Conservation (phyloP, 208 protist species). For the Crithidia brevicula region DNA sequence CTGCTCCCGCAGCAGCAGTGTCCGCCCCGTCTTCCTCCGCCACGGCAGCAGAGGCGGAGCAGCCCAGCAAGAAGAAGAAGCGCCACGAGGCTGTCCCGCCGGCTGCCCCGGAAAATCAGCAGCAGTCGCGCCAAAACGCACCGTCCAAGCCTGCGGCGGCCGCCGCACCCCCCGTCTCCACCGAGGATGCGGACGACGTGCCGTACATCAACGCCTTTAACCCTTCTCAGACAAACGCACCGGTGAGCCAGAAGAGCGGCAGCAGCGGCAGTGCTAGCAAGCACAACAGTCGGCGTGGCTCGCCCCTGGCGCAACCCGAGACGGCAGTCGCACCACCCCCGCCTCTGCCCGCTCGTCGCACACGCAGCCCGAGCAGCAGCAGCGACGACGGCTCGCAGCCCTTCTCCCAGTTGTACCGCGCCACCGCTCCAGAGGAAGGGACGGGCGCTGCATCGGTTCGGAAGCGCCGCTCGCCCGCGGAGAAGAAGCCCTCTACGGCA, state of each 20-base stretch:
- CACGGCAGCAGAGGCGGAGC: background rate
- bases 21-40: background rate
- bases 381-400: constrained; percentile 13
- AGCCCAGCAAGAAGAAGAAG: constrained; percentile 28
- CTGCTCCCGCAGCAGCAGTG: background rate
- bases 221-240: background rate
- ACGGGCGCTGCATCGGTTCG: constrained; percentile 3
- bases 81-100: constrained; percentile 24
- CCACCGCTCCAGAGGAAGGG: background rate
- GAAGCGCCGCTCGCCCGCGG: constrained; percentile 20
- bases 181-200: constrained; percentile 10
- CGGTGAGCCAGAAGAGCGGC: constrained; percentile 14
- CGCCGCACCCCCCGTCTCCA: background rate
- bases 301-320: constrained; percentile 2
- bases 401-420: constrained; percentile 21
- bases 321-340: background rate
- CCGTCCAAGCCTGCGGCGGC: background rate
- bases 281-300: constrained; percentile 11
- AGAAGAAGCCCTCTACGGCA: constrained; percentile 18
- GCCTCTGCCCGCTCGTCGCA: constrained; percentile 1
- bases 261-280: background rate
- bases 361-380: background rate
- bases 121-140: background rate
- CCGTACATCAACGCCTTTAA: constrained; percentile 16
- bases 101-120: background rate